phyloP scores from a whole-genome alignment of 805 yeast genomes.

The Suhomyces sp. region DNA sequence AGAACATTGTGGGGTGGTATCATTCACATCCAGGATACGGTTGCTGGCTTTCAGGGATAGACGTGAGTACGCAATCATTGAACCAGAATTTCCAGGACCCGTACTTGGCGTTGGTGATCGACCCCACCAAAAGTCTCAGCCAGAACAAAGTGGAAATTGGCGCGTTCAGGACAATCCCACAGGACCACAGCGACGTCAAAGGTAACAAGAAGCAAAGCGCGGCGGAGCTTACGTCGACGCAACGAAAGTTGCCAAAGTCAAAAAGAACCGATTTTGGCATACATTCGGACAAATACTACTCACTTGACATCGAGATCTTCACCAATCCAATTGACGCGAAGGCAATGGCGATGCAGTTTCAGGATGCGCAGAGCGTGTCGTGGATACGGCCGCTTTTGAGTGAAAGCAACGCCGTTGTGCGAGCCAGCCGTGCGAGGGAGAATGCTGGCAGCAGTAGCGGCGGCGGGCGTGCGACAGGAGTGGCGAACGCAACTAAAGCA shows the following conservation, averaged over 20 bases:
- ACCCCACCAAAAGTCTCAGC: slow-evolving; percentile 65
- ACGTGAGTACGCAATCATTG: slow-evolving; percentile 81
- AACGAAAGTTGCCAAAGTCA: slow-evolving; percentile 40
- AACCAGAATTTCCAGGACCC: slow-evolving; percentile 92
- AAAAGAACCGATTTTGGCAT: slow-evolving; percentile 65
- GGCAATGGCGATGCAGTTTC: slow-evolving; percentile 8
- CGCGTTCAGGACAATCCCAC: slow-evolving; percentile 74
- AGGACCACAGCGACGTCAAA: slow-evolving; percentile 19
- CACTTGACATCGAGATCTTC: slow-evolving; percentile 61
- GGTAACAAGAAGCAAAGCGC: slow-evolving; percentile 3
- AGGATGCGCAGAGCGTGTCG: slow-evolving; percentile 8
- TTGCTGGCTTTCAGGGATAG: slow-evolving; percentile 93
- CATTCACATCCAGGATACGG: slow-evolving; percentile 99
- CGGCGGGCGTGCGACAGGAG: neutral
- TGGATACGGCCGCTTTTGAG: slow-evolving; percentile 6
- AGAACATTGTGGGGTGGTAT: slow-evolving; percentile 94
- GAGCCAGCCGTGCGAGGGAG: neutral
- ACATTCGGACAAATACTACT: slow-evolving; percentile 67
- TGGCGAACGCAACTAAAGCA: neutral
- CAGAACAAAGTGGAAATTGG: slow-evolving; percentile 78
- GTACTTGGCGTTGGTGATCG: slow-evolving; percentile 82
- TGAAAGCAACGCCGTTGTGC: neutral
- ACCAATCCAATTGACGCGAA: slow-evolving; percentile 46
- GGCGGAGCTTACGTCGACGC: neutral
- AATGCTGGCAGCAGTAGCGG: neutral